Conservation (phyloP, 306 rosid genomes). For the Rubus idaeus region DNA sequence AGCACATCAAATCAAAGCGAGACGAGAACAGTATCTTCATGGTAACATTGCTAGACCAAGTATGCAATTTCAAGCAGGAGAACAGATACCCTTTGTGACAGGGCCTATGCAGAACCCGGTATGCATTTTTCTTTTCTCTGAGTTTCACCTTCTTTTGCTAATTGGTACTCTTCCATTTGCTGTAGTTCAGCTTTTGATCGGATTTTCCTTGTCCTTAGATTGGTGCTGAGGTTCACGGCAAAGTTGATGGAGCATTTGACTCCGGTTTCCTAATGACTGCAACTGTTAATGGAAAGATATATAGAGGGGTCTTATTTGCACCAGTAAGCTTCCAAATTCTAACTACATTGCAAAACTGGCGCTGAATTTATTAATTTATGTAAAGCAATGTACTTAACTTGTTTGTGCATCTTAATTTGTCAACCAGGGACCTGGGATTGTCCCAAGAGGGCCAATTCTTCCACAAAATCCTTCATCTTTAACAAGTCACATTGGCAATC, state of each 20-base stretch:
- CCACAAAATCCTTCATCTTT: neutral
- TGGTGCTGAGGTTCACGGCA: slow-evolving; percentile 84
- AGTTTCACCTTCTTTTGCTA: neutral
- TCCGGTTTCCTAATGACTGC: slow-evolving; percentile 88
- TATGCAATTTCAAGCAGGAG: slow-evolving; percentile 26
- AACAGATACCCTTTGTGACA: slow-evolving; percentile 26
- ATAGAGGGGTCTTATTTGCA: slow-evolving; percentile 82
- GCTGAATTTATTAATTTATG: neutral
- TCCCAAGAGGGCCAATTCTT: neutral
- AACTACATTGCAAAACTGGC: neutral
- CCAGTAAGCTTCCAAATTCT: slow-evolving; percentile 56
- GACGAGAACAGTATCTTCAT: slow-evolving; percentile 36
- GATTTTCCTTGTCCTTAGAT: slow-evolving; percentile 45
- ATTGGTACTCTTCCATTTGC: neutral
- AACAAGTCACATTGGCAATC: neutral
- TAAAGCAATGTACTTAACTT: neutral
- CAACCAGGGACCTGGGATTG: slow-evolving; percentile 48
- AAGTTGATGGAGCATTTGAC: slow-evolving; percentile 84
- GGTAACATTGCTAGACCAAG: slow-evolving; percentile 35
- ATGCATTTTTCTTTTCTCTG: neutral
- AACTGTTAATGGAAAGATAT: slow-evolving; percentile 64
- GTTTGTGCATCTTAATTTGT: slow-evolving; percentile 4
- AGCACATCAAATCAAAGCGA: slow-evolving; percentile 43
- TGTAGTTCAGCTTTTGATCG: slow-evolving; percentile 7
- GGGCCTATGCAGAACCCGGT: slow-evolving; percentile 50